Evolutionary conservation across 2,329 filamentous ascomycete genomes (phyloP).

Genomic region (Colletotrichum cuscutae): DNA sequence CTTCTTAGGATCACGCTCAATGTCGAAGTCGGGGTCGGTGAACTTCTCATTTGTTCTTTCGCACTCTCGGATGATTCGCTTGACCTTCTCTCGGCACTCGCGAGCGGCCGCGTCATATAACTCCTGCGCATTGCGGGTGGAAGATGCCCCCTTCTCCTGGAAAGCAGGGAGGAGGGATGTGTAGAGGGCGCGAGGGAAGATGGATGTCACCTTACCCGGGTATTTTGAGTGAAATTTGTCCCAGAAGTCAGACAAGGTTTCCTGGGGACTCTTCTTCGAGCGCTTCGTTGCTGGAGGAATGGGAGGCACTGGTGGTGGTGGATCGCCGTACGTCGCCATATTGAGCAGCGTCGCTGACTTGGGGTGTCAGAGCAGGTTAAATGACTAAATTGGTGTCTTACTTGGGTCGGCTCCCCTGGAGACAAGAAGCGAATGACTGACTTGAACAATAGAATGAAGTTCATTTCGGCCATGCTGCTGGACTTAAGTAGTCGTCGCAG

Average conservation of each 20-base stretch:
- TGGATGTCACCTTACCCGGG: slow-evolving; percentile 55
- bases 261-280: slow-evolving; percentile 48
- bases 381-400: neutral
- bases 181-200: slow-evolving; percentile 55
- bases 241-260: slow-evolving; percentile 54
- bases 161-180: slow-evolving; percentile 42
- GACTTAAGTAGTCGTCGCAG: neutral
- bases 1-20: slow-evolving; percentile 48
- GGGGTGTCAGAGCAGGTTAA: neutral
- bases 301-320: neutral
- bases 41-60: slow-evolving; percentile 57
- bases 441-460: neutral
- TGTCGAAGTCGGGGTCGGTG: slow-evolving; percentile 56
- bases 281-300: neutral
- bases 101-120: slow-evolving; percentile 53
- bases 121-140: slow-evolving; percentile 58
- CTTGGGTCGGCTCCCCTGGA: too few relatives aligned
- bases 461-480: neutral
- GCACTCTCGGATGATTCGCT: slow-evolving; percentile 52
- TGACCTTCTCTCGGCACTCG: slow-evolving; percentile 52
- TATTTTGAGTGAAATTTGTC: slow-evolving; percentile 51
- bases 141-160: slow-evolving; percentile 48
- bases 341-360: neutral
- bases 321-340: slow-evolving; percentile 27
- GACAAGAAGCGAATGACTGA: neutral